phyloP scores from a whole-genome alignment of 2,329 filamentous ascomycete species.

The Knufia petricola region DNA sequence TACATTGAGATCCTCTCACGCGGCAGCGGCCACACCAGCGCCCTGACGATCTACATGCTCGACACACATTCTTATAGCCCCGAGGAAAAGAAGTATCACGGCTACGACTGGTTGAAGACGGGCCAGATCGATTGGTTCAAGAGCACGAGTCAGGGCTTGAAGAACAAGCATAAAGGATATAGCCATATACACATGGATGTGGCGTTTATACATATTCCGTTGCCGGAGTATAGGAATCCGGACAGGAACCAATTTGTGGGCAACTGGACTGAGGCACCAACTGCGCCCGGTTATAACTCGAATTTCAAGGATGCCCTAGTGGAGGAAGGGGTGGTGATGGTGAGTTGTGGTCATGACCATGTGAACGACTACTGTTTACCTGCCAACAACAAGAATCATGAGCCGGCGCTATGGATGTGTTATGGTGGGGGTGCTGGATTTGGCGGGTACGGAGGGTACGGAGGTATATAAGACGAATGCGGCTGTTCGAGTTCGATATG shows the following conservation, averaged over 20 bases:
- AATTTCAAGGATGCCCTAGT: slow-evolving; percentile 87
- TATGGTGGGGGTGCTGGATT: slow-evolving; percentile 88
- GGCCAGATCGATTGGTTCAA: slow-evolving; percentile 94
- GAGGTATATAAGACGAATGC: slow-evolving; percentile 72
- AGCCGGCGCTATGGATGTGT: slow-evolving; percentile 88
- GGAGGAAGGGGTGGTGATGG: slow-evolving; percentile 73
- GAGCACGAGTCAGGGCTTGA: slow-evolving; percentile 61
- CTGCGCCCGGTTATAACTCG: slow-evolving; percentile 79
- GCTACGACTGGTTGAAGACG: slow-evolving; percentile 95
- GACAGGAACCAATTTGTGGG: slow-evolving; percentile 53
- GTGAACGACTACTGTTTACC: slow-evolving; percentile 89
- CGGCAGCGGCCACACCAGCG: slow-evolving; percentile 71
- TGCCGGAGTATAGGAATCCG: slow-evolving; percentile 70
- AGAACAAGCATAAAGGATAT: slow-evolving; percentile 71
- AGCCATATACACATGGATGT: slow-evolving; percentile 89
- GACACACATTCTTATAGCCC: slow-evolving; percentile 90
- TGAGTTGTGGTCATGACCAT: slow-evolving; percentile 91
- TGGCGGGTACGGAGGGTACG: slow-evolving; percentile 89
- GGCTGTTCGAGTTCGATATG: slow-evolving; percentile 88
- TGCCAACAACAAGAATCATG: slow-evolving; percentile 36
- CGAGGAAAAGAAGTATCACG: slow-evolving; percentile 76
- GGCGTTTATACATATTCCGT: slow-evolving; percentile 92
- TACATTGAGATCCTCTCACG: slow-evolving; percentile 80
- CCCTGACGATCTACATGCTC: slow-evolving; percentile 86
- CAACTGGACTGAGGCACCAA: slow-evolving; percentile 70